phyloP scores from a whole-genome alignment of 2,329 filamentous ascomycete species.

The Pseudopyricularia cyperi region DNA sequence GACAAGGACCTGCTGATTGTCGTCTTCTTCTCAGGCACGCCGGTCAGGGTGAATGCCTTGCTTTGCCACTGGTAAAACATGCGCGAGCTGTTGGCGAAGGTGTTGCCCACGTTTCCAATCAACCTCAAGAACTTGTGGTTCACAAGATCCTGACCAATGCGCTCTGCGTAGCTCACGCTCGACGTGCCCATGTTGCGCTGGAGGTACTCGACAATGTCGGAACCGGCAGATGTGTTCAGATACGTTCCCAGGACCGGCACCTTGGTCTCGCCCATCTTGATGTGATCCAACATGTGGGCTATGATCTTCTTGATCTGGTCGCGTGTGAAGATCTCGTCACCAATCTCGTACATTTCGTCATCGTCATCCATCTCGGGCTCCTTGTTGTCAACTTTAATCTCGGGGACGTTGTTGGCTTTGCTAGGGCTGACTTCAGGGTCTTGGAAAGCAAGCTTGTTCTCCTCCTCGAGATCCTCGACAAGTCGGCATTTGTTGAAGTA shows the following conservation, averaged over 20 bases:
- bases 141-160: constrained; percentile 88
- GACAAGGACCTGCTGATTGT: constrained; percentile 63
- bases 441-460: constrained; percentile 96
- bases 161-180: constrained; percentile 81
- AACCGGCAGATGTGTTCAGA: constrained; percentile 78
- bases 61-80: constrained; percentile 97
- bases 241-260: constrained; percentile 93
- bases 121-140: constrained; percentile 75
- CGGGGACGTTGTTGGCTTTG: constrained; percentile 44
- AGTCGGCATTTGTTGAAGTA: constrained; percentile 99
- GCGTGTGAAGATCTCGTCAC: constrained; percentile 71
- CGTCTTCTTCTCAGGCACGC: constrained; percentile 78
- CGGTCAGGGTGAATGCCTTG: constrained; percentile 78
- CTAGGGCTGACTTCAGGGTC: constrained; percentile 63
- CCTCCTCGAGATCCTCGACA: constrained; percentile 92
- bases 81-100: constrained; percentile 93
- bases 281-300: constrained; percentile 69
- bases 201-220: constrained; percentile 92
- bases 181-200: constrained; percentile 76
- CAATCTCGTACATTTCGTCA: constrained; percentile 78
- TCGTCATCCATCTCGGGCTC: constrained; percentile 46
- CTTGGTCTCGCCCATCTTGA: constrained; percentile 83
- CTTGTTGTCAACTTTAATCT: constrained; percentile 70
- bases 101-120: constrained; percentile 86
- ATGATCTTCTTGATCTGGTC: constrained; percentile 89